A percentile compares a stretch with the other conserved stretches of the same genome.
Evolutionary conservation across 306 rosid genomes (phyloP).

Genomic region (Erythrophleum fordii): DNA sequence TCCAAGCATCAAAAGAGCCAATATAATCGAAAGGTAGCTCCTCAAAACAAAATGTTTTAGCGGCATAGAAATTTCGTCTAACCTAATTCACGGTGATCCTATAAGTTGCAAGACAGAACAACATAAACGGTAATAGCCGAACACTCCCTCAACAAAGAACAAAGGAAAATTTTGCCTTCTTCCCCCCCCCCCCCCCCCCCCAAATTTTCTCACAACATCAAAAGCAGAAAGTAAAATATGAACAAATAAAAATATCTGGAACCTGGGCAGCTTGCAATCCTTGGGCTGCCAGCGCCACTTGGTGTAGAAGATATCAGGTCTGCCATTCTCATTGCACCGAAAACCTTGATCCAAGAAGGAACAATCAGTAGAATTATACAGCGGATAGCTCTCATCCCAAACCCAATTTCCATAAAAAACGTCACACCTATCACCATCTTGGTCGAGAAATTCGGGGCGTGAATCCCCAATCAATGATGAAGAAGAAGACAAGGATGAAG

Average conservation of each 20-base stretch:
- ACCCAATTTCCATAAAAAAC: slow-evolving; percentile 85
- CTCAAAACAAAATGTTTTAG: background rate
- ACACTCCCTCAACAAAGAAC: background rate
- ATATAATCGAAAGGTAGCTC: background rate
- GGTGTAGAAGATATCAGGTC: slow-evolving; percentile 71
- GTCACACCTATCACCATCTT: slow-evolving; percentile 59
- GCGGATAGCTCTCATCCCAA: slow-evolving; percentile 88
- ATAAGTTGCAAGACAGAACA: background rate
- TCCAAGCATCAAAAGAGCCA: background rate
- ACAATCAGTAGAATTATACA: slow-evolving; percentile 70
- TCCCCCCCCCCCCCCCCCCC: background rate
- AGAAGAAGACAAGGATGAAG: slow-evolving; percentile 26
- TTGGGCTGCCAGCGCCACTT: slow-evolving; percentile 97
- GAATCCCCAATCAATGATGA: slow-evolving; percentile 24
- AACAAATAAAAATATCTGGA: background rate
- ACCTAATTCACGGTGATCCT: background rate
- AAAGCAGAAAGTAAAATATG: background rate
- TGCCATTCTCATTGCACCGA: slow-evolving; percentile 75
- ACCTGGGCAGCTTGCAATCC: slow-evolving; percentile 90
- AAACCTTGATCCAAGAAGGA: slow-evolving; percentile 77
- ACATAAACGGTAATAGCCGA: background rate
- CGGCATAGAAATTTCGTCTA: background rate
- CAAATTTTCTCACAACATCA: slow-evolving; percentile 20
- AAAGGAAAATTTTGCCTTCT: background rate
- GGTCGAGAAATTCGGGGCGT: slow-evolving; percentile 55